Base-by-base conservation (phyloP, 306 rosid genomes). In the Begonia masoniana region DNA sequence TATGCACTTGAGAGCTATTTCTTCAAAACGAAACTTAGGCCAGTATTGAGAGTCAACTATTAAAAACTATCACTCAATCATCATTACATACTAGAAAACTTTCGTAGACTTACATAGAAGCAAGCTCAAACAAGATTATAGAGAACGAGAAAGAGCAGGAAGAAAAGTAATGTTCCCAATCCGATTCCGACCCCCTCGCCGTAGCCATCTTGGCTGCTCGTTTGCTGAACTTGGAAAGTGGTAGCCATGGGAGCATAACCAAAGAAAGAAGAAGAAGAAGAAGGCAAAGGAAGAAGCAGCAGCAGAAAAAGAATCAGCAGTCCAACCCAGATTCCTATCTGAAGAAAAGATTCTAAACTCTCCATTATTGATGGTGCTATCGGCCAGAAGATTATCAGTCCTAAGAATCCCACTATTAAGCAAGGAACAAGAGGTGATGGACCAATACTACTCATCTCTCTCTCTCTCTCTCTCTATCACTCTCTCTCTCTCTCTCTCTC, bases 341-440 rank as follows among this genome's bases (percentile, higher is more conserved):
- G 45, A 4, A 58, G 19, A 23, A 74, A 36, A 16, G 72, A 61
- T 70, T 46, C 55, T 39, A 62, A 3, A 62, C 45, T 58, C 31
- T 78, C 94, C 58, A 60, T 46, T 8, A 80, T 24, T 39, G 72
- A 67, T 15, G 56, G 11, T 1, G 78, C 10, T 52, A 56, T 64
- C 10, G 95, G 69, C 57, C 87, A 66, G 49, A 52, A 72, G 26
- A 89, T 19, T 52, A 82, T 10, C 60, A 80, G 16, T 43, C 78
- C 89, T 43, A 85, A 64, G 9, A 64, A 68, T 23, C 76, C 55
- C 19, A 85, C 85, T 54, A 78, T 12, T 51, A 89, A 36, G 53
- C 59, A 66, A 17, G 94, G 95, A 2, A 82, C n/a, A 17, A 85
- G 7, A 35, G 94, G 94, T 43, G 94, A 89, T 57, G 95, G 95